Conservation (phyloP, 345 rosid genomes). For the Salix exigua region DNA sequence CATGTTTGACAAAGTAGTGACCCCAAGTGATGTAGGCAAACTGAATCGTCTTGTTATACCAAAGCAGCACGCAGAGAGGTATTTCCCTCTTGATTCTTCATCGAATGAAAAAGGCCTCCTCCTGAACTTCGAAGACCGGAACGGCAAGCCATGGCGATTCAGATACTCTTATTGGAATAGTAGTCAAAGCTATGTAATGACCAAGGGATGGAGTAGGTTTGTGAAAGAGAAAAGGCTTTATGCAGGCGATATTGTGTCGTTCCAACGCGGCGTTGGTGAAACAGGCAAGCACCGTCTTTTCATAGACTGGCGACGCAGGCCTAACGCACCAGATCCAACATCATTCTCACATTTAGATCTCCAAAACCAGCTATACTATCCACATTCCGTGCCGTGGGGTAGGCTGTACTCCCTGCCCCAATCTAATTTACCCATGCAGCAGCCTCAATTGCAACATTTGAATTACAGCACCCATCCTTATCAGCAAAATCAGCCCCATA, state of each 20-base stretch:
- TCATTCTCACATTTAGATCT: conserved; percentile 38
- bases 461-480: conserved; percentile 37
- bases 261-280: conserved; percentile 73
- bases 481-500: conserved; percentile 25
- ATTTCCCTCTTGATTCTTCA: conserved; percentile 54
- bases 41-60: conserved; percentile 78
- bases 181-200: conserved; percentile 98
- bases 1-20: conserved; percentile 81
- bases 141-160: conserved; percentile 89
- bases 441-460: conserved; percentile 29
- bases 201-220: conserved; percentile 98
- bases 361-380: conserved; percentile 42
- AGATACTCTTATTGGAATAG: conserved; percentile 98
- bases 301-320: conserved; percentile 87
- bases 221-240: conserved; percentile 97
- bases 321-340: conserved; percentile 47
- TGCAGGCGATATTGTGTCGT: conserved; percentile 88
- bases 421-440: conserved; percentile 20
- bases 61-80: conserved; percentile 77
- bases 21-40: conserved; percentile 84
- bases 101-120: conserved; percentile 80
- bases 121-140: conserved; percentile 80
- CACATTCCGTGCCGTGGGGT: conserved; percentile 48
- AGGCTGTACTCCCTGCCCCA: conserved; percentile 55
- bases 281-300: conserved; percentile 54